phyloP scores from a whole-genome alignment of 192 early-diverging fungal species.

The Obelidium mucronatum region DNA sequence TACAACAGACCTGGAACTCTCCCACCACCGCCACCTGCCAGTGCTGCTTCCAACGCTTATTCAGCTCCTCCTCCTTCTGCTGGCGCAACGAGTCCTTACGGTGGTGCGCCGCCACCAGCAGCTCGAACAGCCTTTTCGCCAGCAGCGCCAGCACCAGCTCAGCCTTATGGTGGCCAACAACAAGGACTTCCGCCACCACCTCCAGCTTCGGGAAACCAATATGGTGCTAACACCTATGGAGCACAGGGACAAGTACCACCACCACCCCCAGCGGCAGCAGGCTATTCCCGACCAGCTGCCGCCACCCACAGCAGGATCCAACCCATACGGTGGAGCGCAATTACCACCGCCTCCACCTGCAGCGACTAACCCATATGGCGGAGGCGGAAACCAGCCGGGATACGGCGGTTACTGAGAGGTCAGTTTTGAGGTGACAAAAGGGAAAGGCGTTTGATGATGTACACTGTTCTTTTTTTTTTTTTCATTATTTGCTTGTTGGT shows the following conservation, averaged over 20 bases:
- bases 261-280: not conserved
- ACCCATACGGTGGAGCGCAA: slow-evolving; percentile 23
- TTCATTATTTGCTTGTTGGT: not conserved
- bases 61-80: not conserved
- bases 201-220: not conserved
- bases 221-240: not conserved
- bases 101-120: not conserved
- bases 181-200: not conserved
- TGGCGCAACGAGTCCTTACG: not conserved
- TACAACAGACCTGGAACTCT: no score
- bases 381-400: no score
- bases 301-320: slow-evolving; percentile 24
- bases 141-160: not conserved
- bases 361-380: slow-evolving; percentile 13
- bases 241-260: not conserved
- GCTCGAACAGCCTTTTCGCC: not conserved
- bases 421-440: not conserved
- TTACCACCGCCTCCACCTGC: slow-evolving; percentile 17
- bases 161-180: slow-evolving; percentile 6
- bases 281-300: no score
- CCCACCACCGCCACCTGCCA: no score
- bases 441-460: not conserved
- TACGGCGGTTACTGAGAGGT: no score
- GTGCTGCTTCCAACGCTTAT: not conserved
- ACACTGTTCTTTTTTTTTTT: not conserved